Percentiles rank a stretch among this genome's conserved stretches.
Evolutionary conservation across 2,329 filamentous ascomycete genomes (phyloP).

Genomic region (Alternaria sp.): DNA sequence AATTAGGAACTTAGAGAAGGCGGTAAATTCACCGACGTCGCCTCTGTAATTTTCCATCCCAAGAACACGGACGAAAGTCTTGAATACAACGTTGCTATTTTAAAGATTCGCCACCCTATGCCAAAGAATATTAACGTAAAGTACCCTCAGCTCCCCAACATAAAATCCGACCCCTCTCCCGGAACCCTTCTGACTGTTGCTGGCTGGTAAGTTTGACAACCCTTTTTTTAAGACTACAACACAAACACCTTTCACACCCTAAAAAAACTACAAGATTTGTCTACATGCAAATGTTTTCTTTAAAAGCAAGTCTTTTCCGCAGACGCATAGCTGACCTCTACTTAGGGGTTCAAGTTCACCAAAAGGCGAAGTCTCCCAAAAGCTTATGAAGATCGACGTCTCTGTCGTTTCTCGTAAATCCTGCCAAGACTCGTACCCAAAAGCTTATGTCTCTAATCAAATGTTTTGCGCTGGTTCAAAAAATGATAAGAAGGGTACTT

Average conservation of each 20-base stretch:
- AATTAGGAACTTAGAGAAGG: slow-evolving; percentile 28
- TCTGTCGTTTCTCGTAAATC: slow-evolving; percentile 37
- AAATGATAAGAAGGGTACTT: no score
- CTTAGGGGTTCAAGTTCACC: slow-evolving; percentile 1
- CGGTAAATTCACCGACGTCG: slow-evolving; percentile 28
- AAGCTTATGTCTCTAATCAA: slow-evolving; percentile 29
- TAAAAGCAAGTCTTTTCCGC: not conserved
- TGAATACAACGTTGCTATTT: slow-evolving; percentile 32
- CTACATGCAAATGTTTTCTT: not conserved
- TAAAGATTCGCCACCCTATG: slow-evolving; percentile 37
- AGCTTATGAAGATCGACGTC: slow-evolving; percentile 41
- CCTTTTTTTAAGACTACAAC: no score
- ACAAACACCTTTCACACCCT: no score
- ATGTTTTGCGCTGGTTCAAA: slow-evolving; percentile 41
- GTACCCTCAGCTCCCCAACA: slow-evolving; percentile 34
- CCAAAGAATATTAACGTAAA: slow-evolving; percentile 34
- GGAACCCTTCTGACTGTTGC: slow-evolving; percentile 35
- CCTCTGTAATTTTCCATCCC: no score
- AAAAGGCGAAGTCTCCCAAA: slow-evolving; percentile 10
- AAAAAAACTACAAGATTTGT: not conserved
- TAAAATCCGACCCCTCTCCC: slow-evolving; percentile 35
- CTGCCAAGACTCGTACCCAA: slow-evolving; percentile 33
- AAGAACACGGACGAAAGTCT: fast-evolving
- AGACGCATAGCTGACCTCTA: not conserved
- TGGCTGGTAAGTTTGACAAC: slow-evolving; percentile 25